Evolutionary conservation across 352 stramenopile genomes (phyloP), one percentile per base, ranked within the genome.

Genomic region (Elongisporangium undulatum): DNA sequence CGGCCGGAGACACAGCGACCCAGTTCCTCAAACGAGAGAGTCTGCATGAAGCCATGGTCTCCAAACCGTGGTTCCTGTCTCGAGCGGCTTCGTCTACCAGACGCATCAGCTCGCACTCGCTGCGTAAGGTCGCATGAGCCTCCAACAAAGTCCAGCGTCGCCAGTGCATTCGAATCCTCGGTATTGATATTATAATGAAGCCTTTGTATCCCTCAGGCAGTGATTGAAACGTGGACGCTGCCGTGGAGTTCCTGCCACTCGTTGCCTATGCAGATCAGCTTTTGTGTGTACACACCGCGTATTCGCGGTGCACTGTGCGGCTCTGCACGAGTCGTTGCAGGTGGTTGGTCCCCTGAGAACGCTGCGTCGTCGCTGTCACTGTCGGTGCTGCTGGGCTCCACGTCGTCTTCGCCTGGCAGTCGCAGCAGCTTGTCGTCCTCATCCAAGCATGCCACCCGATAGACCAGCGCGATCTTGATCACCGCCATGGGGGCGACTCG

Each of bases 381-480:
- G 29, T 41, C 29, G 5, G 29, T 41, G 29, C 16, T 57, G 34
- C 16, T 55, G 13, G 29, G 56, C 59, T 26, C n/a, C 12, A 26
- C 51, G 20, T 58, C 61, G 20, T 68, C 49, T 20, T 61, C 58
- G 10, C 54, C 59, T 20, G 60, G 54, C 3, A 51, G n/a, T n/a
- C n/a, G 9, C 5, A 41, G 9, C 50, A 54, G 53, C 38, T 19
- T 38, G 16, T 62, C 58, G 38, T 68, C 63, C 6, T 45, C 64
- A 29, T 75, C 58, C 4, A 61, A 68, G 1, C 61, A 55, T 20
- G 80, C 62, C 23, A 83, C 64, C 7, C 72, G 66, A 63, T 83
- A 79, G 16, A 55, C 66, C 71, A 82, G 77, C 7, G 60, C 67
- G 53, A 82, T 76, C n/a, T 60, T 69, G 59, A 83, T 69, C 48